Conservation (phyloP, 1,284 basidiomycete species). For the Violaceomyces palustris region DNA sequence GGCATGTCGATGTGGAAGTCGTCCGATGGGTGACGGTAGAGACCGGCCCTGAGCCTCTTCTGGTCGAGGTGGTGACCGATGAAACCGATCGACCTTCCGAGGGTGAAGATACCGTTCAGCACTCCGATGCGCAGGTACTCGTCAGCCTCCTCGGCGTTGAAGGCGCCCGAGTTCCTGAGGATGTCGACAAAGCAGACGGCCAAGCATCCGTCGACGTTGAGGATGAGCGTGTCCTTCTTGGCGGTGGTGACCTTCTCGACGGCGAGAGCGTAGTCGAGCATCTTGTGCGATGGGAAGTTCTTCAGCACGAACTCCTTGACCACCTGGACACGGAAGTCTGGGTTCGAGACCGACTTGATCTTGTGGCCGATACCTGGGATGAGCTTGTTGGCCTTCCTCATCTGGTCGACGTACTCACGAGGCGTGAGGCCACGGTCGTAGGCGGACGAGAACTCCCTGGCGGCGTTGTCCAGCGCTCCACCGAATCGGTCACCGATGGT, state of each 20-base stretch:
- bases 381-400: constrained; percentile 92
- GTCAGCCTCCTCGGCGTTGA: constrained; percentile 89
- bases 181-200: constrained; percentile 97
- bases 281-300: constrained; percentile 75
- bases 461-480: constrained; percentile 98
- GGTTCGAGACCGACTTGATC: constrained; percentile 72
- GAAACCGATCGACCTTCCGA: constrained; percentile 95
- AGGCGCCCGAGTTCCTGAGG: constrained; percentile 84
- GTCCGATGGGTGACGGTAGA: constrained; percentile 54
- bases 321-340: constrained; percentile 74
- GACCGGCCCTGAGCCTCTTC: constrained; percentile 62
- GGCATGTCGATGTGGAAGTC: constrained; percentile 52
- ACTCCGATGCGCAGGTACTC: constrained; percentile 91
- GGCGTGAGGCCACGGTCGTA: constrained; percentile 86
- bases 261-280: constrained; percentile 93
- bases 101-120: constrained; percentile 92
- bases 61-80: constrained; percentile 92
- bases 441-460: constrained; percentile 77
- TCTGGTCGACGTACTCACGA: constrained; percentile 93
- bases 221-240: constrained; percentile 80
- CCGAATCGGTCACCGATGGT: constrained; percentile 98
- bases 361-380: constrained; percentile 99
- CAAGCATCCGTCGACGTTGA: constrained; percentile 84
- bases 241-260: constrained; percentile 96
- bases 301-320: constrained; percentile 95